These are phyloP conservation scores for Aspergillus fischeri DNA, from an alignment of 2,329 filamentous ascomycete genomes.

Conservation along the genomic window DNA sequence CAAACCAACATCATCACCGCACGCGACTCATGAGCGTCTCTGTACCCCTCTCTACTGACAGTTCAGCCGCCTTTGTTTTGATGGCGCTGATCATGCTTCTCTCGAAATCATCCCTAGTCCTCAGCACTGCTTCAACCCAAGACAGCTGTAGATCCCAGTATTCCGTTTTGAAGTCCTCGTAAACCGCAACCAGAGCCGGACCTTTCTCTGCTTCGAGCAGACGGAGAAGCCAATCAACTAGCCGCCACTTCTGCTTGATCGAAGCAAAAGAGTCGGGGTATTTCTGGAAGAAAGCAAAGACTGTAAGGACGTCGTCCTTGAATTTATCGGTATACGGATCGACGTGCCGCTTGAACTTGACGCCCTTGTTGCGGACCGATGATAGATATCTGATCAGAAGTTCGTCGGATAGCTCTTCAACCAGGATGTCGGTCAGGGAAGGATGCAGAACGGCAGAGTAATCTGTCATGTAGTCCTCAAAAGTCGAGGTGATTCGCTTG, in stretches of 20 bases:
- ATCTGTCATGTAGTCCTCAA: conserved; percentile 90
- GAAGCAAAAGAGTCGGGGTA: conserved; percentile 66
- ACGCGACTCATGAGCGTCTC: conserved; percentile 96
- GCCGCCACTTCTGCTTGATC: conserved; percentile 90
- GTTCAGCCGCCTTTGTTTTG: conserved; percentile 81
- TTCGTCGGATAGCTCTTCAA: conserved; percentile 90
- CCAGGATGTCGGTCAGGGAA: conserved; percentile 82
- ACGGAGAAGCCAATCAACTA: conserved; percentile 76
- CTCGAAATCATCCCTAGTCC: conserved; percentile 89
- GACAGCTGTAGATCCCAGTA: conserved; percentile 94
- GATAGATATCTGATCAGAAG: conserved; percentile 81
- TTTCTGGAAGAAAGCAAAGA: conserved; percentile 80
- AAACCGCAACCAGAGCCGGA: conserved; percentile 68
- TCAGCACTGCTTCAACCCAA: conserved; percentile 91
- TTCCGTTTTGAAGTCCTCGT: conserved; percentile 73
- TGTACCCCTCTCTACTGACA: conserved; percentile 71
- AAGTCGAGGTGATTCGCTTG: conserved; percentile 89
- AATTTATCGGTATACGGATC: conserved; percentile 92
- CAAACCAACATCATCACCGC: conserved; percentile 50
- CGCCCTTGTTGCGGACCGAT: conserved; percentile 81
- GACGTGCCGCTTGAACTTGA: conserved; percentile 71
- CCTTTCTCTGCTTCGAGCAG: conserved; percentile 73
- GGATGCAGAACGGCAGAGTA: conserved; percentile 81
- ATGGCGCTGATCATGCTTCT: conserved; percentile 81
- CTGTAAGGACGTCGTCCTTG: conserved; percentile 84